Base-by-base conservation (phyloP, 345 rosid genomes). In the Abelmoschus esculentus region DNA sequence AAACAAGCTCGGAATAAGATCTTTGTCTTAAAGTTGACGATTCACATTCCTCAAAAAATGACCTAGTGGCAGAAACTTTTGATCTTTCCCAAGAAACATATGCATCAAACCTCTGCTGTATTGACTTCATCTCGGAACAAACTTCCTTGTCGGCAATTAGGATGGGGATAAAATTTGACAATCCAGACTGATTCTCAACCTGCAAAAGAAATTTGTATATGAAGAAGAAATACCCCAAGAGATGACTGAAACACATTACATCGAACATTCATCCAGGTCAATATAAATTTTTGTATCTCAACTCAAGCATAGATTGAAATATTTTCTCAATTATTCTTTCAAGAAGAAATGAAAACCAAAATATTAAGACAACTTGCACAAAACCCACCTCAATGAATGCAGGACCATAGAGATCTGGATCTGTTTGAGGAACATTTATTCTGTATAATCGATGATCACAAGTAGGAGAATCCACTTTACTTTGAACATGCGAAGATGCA, bases 131-230 rank as follows among this genome's bases (percentile, higher is more conserved):
- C 82, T 93, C 97, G 8, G 82, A 83, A 71, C 98, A 93, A 67
- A 80, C 83, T 69, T 86, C 85, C 77, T 71, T 67, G 77, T 91
- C 86, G 40, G 89, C 93, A 38, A 93, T 78, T 14, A 93, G 78
- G 32, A 93, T 69, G 56, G 98, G 97, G 74, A 93, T 83, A 75
- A 89, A 89, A 82, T 91, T 93, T 36, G 98, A 93, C 52, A 93
- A 72, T 61, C 98, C 97, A 66, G 87, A 86, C 75, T 86, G 88
- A 76, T 86, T 91, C 77, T 93, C 98, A 56, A 91, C 96, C 98
- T 93, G 75, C 83, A 77, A 53, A 75, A 70, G 54, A 53, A 2
- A 9, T 13, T 28, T 14, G 12, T 61, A n/a, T 47, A n/a, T 59
- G 29, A 4, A 6, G 7, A 1, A n/a, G 46, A 32, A 55, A 12